These are phyloP conservation scores for Ogataea paraovalis DNA, from an alignment of 805 yeast species.

Conservation along the genomic window DNA sequence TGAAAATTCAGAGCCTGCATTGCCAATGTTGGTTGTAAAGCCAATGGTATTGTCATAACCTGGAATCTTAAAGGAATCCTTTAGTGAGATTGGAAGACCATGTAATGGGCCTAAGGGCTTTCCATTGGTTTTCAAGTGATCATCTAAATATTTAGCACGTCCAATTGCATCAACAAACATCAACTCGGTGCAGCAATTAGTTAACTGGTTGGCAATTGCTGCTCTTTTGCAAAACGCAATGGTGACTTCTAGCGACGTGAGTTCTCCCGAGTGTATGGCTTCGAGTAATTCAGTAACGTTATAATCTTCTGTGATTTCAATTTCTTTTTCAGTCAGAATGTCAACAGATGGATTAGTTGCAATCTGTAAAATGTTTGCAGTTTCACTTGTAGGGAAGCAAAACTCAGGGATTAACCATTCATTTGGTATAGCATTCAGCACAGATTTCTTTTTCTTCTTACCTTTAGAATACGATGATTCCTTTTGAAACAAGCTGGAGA, in stretches of 20 bases:
- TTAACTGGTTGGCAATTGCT: constrained; percentile 26
- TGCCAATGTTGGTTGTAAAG: constrained; percentile 10
- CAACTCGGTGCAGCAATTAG: constrained; percentile 24
- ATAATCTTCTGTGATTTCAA: constrained; percentile 13
- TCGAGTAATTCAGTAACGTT: constrained; percentile 6
- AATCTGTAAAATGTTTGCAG: constrained; percentile 9
- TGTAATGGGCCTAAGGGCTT: constrained; percentile 22
- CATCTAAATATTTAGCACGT: constrained; percentile 21
- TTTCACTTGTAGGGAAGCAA: constrained; percentile 2
- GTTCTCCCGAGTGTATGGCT: constrained; percentile 10
- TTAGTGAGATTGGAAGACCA: constrained; percentile 44
- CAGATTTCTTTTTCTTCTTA: constrained; percentile 4
- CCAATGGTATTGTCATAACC: constrained; percentile 31
- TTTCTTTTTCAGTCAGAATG: constrained; percentile 9
- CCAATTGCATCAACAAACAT: constrained; percentile 22
- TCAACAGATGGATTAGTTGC: constrained; percentile 7
- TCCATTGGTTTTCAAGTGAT: constrained; percentile 10
- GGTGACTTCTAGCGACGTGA: constrained; percentile 18
- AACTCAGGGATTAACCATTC: constrained; percentile 14
- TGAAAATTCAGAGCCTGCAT: constrained; percentile 8
- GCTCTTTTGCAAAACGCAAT: constrained; percentile 28
- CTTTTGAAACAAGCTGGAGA: neutral
- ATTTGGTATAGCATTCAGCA: constrained; percentile 7
- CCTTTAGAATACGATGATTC: constrained; percentile 5
- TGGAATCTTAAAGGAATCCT: constrained; percentile 41